phyloP scores from a whole-genome alignment of 176 grass and related monocot species.

The Coix lacrymajobi region DNA sequence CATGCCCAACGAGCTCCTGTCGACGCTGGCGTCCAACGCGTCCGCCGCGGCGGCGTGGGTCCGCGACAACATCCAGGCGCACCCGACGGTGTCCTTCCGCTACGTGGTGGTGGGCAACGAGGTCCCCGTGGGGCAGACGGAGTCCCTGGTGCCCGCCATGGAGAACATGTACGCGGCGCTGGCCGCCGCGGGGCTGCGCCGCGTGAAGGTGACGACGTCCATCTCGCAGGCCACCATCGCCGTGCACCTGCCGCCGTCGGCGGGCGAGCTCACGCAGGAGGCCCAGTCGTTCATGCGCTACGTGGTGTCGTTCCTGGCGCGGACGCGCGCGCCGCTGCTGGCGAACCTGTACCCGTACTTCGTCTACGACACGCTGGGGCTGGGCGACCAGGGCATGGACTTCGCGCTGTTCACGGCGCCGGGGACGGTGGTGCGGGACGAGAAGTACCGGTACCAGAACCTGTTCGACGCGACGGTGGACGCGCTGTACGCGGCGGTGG shows the following conservation, averaged over 20 bases:
- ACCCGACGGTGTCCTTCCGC: conserved; percentile 33
- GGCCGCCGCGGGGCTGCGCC: conserved; percentile 9
- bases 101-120: conserved; percentile 80
- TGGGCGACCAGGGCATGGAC: background rate
- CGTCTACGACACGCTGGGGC: conserved; percentile 16
- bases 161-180: conserved; percentile 46
- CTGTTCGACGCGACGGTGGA: conserved; percentile 59
- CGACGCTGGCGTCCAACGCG: conserved; percentile 17
- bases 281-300: conserved; percentile 5
- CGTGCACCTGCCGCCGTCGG: conserved; percentile 44
- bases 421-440: conserved; percentile 35
- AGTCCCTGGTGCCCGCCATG: conserved; percentile 62
- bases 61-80: conserved; percentile 37
- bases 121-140: conserved; percentile 5
- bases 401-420: conserved; percentile 51
- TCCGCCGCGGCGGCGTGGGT: conserved; percentile 45
- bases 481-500: conserved; percentile 50
- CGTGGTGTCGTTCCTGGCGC: conserved; percentile 27
- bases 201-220: conserved; percentile 57
- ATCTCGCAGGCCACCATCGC: conserved; percentile 23
- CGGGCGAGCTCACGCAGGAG: conserved; percentile 27
- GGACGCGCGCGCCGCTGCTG: conserved; percentile 52
- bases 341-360: conserved; percentile 84
- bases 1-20: conserved; percentile 29
- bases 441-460: conserved; percentile 40